Base-by-base conservation (phyloP, 2,329 filamentous ascomycete genomes). In the Sphaerulina vaccinii region DNA sequence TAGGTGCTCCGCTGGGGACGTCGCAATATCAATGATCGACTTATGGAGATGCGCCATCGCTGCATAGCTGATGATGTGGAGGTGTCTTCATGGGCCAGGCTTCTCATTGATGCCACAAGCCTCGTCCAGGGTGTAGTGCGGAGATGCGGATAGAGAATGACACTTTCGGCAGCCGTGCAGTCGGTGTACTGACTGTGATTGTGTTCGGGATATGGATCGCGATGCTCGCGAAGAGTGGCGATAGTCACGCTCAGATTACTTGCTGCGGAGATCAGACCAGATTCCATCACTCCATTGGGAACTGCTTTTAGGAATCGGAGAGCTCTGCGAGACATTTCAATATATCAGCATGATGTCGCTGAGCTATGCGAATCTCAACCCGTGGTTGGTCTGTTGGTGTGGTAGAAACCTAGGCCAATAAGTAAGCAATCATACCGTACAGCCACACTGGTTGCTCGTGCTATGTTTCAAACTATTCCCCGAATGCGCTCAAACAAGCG, bases 401-500 rank as follows among this genome's bases (percentile, higher is more conserved):
- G n/a, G n/a, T n/a, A n/a, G n/a, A n/a, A n/a, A n/a, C n/a, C n/a
- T n/a, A n/a, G n/a, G n/a, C n/a, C n/a, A n/a, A n/a, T n/a, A n/a
- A n/a, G 24, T n/a, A 29, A 18, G n/a, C 10, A 27, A 11, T 24
- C 32, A 23, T 27, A 27, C 41, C 29, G 42, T 22, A 36, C 42
- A 15, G 29, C 27, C 42, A 45, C 42, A 22, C 18, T 21, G 9
- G 19, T 23, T 18, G 13, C 16, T 32, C 15, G 42, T 45, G 27
- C 33, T n/a, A 32, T 45, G 41, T 44, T 36, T 45, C 42, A 35
- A 16, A 19, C 24, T 35, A 33, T 36, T 22, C 42, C 35, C 42
- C 42, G 42, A 45, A 45, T 23, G 42, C 19, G 42, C n/a, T 21
- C 19, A 23, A 45, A 36, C 42, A 45, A 23, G 42, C 29, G 42